Base-by-base conservation (phyloP, 257 asterid genomes). In the Solanum dulcamara region DNA sequence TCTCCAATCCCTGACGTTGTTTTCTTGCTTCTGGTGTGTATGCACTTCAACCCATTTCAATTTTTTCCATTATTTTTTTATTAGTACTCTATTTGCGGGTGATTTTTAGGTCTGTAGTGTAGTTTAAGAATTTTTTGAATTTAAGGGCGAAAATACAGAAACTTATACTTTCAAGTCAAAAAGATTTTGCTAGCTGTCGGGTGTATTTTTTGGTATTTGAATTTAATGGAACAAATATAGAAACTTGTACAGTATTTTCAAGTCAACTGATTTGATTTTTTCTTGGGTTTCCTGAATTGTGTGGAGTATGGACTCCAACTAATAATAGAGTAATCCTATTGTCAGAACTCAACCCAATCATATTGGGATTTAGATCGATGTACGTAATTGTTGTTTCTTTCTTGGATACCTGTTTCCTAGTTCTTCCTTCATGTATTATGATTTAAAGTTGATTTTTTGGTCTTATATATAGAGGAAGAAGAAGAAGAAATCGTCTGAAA, bases 401-500 rank as follows among this genome's bases (percentile, higher is more conserved):
- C 0, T 32, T 15, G n/a, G 24, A 67, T 67, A 13, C 18, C 50
- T 5, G 53, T 5, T 38, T 38, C 6, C 20, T 72, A n/a, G 22
- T 74, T 74, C n/a, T 35, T 70, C 51, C n/a, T 35, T 70, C 51
- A 17, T 64, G 33, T 24, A 11, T 42, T 24, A 8, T 75, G 81
- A 46, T 72, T 22, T 38, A 7, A 75, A 85, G 80, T 86, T 44
- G 50, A 46, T 55, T 83, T n/a, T 57, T 50, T 37, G 18, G 84
- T 85, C 33, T 50, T 80, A 74, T 37, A 24, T 26, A 26, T 5
- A 18, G 59, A 51, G 32, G 85, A 83, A 79, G 90, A 7, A 60
- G 70, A 59, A 87, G n/a, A n/a, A n/a, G n/a, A n/a, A n/a, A n/a
- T n/a, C n/a, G 87, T 80, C 26, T 57, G 81, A 40, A 26, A 40